A percentile compares a stretch with the other conserved stretches of the same genome.
Conservation (phyloP, 2,329 filamentous ascomycete species). For the Colletotrichum spaethianum region DNA sequence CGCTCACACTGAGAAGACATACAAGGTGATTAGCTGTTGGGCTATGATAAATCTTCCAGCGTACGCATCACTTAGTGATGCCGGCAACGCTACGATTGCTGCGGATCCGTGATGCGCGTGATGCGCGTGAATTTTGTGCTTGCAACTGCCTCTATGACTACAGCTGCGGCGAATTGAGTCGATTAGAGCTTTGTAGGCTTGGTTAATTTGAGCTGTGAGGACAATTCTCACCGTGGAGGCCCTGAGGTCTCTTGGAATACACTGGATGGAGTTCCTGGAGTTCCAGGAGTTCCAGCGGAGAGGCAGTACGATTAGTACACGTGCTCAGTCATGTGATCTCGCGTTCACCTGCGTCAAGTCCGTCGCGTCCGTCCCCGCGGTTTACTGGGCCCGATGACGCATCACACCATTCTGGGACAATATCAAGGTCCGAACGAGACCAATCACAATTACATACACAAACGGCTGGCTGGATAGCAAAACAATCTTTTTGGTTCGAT, state of each 20-base stretch:
- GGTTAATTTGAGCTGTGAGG: background rate
- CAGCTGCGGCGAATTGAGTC: background rate
- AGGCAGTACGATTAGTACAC: background rate
- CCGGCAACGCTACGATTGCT: no score
- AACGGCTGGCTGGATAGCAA: background rate
- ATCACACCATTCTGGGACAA: background rate
- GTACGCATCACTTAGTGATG: no score
- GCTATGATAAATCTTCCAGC: no score
- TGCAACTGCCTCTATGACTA: background rate
- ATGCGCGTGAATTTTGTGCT: background rate
- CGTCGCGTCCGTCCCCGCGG: slow-evolving; percentile 30
- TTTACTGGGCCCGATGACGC: slow-evolving; percentile 15
- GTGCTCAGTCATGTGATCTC: slow-evolving; percentile 23
- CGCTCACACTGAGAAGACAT: no score
- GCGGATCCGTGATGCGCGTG: no score
- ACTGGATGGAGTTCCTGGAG: no score
- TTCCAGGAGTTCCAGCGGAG: background rate
- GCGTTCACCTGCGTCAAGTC: slow-evolving; percentile 19
- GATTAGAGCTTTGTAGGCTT: background rate
- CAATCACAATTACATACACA: background rate
- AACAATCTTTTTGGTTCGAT: background rate
- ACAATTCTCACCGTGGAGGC: background rate
- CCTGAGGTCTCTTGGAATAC: no score
- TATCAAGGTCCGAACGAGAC: background rate
- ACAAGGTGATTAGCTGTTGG: no score